Evolutionary conservation across 306 rosid species (phyloP), one percentile per base, ranked within the genome.

Genomic region (Erythrophleum fordii): DNA sequence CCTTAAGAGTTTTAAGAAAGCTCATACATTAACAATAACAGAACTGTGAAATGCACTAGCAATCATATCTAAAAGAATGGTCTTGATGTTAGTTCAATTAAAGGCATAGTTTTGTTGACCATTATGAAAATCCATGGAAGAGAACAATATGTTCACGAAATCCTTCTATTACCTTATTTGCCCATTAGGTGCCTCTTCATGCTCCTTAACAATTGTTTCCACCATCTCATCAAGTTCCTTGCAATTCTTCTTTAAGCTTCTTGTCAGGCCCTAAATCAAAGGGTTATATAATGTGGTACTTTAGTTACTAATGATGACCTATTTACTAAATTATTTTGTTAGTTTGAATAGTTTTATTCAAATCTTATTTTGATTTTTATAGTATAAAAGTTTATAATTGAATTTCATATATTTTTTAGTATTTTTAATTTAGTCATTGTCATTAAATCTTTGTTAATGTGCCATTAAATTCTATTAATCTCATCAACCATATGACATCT

Each of bases 251-350:
- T 37, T 84, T 10, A 80, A 2, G 4, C 62, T 68, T 41, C 31
- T 23, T 0, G 72, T 80, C 48, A 84, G 72, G 42, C 87, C 84
- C 87, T 84, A 53, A n/a, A n/a, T n/a, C n/a, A n/a, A n/a, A n/a
- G n/a, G n/a, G n/a, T n/a, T n/a, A n/a, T n/a, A n/a, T n/a, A n/a
- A n/a, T n/a, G n/a, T n/a, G n/a, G n/a, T n/a, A n/a, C n/a, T n/a
- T n/a, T n/a, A n/a, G n/a, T n/a, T n/a, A n/a, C n/a, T n/a, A n/a
- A n/a, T n/a, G n/a, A n/a, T n/a, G n/a, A n/a, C n/a, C n/a, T n/a
- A n/a, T n/a, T n/a, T n/a, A n/a, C n/a, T n/a, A n/a, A n/a, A n/a
- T n/a, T n/a, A n/a, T n/a, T n/a, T n/a, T n/a, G n/a, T n/a, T n/a
- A n/a, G n/a, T n/a, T n/a, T n/a, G n/a, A n/a, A n/a, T n/a, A n/a